Evolutionary conservation across 164 flowering plant species (phyloP).

Genomic region (Buxus sempervirens): DNA sequence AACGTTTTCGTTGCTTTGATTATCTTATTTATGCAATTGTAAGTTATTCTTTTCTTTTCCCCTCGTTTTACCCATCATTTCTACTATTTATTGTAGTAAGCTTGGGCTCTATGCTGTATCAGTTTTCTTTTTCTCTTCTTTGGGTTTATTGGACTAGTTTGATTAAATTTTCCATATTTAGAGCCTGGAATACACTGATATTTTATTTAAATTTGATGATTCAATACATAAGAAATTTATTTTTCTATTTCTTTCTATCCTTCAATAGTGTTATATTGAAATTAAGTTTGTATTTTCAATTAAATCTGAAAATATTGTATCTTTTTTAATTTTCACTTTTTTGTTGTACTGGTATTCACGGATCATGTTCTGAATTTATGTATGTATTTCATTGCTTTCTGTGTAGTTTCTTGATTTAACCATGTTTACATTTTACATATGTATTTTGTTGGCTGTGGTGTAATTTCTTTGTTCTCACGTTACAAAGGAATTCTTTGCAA

Average conservation of each 20-base stretch:
- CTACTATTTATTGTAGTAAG: neutral
- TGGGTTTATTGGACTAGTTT: no score
- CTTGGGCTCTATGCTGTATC: no score
- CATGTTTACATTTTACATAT: no score
- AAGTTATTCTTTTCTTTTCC: conserved; percentile 25
- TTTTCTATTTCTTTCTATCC: neutral
- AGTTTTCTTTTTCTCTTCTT: no score
- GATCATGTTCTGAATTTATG: neutral
- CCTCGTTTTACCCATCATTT: neutral
- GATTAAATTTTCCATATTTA: neutral
- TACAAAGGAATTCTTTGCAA: no score
- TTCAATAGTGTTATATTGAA: neutral
- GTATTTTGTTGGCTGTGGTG: no score
- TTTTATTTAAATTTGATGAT: no score
- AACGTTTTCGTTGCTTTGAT: conserved; percentile 71
- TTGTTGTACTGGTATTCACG: no score
- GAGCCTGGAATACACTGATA: neutral
- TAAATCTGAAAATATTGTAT: neutral
- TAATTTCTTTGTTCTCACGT: no score
- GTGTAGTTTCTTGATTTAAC: no score
- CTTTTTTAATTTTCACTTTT: neutral
- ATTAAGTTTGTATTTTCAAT: neutral
- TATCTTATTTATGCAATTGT: conserved; percentile 80
- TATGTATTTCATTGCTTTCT: neutral
- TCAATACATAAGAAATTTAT: neutral